These are phyloP conservation scores for Dianthus caryophyllus DNA, from an alignment of 148 eudicot genomes.

Conservation along the genomic window DNA sequence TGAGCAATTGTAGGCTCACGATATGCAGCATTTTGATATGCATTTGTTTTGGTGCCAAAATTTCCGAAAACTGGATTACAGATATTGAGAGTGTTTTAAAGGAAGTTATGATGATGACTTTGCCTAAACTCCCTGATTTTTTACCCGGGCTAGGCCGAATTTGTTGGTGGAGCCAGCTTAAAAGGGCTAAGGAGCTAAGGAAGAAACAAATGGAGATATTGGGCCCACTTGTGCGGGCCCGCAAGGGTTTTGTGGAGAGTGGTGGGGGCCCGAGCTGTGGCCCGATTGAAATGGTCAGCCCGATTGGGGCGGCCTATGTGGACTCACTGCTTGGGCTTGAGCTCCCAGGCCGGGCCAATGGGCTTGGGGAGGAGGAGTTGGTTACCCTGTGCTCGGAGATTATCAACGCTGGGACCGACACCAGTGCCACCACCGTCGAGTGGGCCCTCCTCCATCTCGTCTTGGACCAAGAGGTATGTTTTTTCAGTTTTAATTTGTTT, in stretches of 20 bases:
- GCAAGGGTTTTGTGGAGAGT: conserved; percentile 55
- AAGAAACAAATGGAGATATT: conserved; percentile 60
- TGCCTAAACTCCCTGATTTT: conserved; percentile 82
- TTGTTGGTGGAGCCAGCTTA: conserved; percentile 49
- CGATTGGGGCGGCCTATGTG: conserved; percentile 81
- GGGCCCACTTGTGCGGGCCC: conserved; percentile 54
- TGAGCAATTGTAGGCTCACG: conserved; percentile 71
- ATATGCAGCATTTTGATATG: conserved; percentile 76
- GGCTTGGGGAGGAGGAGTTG: conserved; percentile 61
- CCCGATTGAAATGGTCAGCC: conserved; percentile 72
- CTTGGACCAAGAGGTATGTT: conserved; percentile 47
- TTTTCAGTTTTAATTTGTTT: too few species aligned
- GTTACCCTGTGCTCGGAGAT: conserved; percentile 77
- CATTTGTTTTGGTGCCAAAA: conserved; percentile 77
- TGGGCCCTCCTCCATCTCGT: conserved; percentile 90
- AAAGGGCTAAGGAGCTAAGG: conserved; percentile 56
- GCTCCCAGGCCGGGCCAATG: conserved; percentile 37
- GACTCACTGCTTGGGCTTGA: conserved; percentile 64
- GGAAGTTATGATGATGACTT: conserved; percentile 80
- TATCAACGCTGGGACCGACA: conserved; percentile 90
- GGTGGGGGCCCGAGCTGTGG: conserved; percentile 31
- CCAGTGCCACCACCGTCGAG: conserved; percentile 75
- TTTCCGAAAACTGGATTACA: conserved; percentile 42
- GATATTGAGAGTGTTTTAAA: conserved; percentile 66
- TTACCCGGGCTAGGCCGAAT: conserved; percentile 64